Evolutionary conservation across 257 asterid species (phyloP), one percentile per base, ranked within the genome.

Genomic region (Penstemon eatonii): DNA sequence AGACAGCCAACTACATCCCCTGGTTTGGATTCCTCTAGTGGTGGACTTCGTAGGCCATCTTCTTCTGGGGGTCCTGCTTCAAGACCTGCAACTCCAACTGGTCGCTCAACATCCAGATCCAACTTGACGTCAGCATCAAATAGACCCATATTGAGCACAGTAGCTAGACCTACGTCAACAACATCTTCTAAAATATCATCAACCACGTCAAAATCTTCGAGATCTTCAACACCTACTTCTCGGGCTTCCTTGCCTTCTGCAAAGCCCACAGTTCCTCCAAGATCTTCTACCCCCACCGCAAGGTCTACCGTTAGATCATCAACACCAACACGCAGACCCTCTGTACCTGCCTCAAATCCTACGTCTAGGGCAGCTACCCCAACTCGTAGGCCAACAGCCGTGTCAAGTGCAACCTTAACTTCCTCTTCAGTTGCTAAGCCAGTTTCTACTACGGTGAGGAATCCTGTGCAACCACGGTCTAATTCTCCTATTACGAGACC

Each of bases 41-140:
- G 83, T 50, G 89, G 92, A 66, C 81, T 86, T 62, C 89, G 93
- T 63, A 69, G 96, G 56, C 98, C 98, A 67, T 83, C 98, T 47
- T 94, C 99, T 63, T 84, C 99, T 18, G 89, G 97, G 15, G 96
- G 87, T 45, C 76, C 82, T 10, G 79, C 95, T 8, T 87, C 98
- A 69, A 86, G 99, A 80, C 96, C 98, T 33, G 85, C 79, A 67
- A 91, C 98, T 13, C 98, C 96, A 43, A 89, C 96, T 0, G 93
- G 96, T 37, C 96, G 96, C 44, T 85, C 93, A 60, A 87, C 87
- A 63, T 66, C 85, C 42, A 76, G 87, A 71, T 67, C 86, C 68
- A 47, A 79, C 38, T 59, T 52, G 42, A 71, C 82, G 67, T 73
- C 78, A 18, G 47, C 85, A 67, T 82, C 86, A 55, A 78, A 64